Evolutionary conservation across 345 rosid species (phyloP).

Genomic region (Physaria fendleri): DNA sequence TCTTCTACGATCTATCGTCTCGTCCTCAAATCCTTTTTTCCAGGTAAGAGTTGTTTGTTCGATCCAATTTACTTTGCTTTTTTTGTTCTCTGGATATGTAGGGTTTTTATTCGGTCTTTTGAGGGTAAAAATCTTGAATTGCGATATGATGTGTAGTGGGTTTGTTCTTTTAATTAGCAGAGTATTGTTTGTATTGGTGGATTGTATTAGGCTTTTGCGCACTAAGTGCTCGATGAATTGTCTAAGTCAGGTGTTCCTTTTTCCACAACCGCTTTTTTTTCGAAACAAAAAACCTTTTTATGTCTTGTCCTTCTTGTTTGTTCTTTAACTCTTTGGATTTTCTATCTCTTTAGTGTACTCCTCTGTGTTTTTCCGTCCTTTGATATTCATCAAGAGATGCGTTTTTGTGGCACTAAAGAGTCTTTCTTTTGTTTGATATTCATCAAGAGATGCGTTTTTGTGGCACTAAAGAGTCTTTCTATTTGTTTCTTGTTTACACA

Average conservation of each 20-base stretch:
- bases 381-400: constrained; percentile 19
- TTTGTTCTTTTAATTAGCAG: background rate
- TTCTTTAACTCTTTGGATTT: constrained; percentile 18
- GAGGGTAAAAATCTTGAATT: background rate
- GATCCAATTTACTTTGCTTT: background rate
- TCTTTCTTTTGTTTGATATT: constrained; percentile 5
- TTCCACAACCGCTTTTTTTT: background rate
- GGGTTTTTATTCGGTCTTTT: background rate
- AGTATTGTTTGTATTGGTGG: background rate
- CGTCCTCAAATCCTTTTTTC: background rate
- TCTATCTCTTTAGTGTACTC: background rate
- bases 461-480: background rate
- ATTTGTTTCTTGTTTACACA: constrained; percentile 9
- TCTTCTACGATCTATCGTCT: background rate
- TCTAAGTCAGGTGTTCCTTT: constrained; percentile 15
- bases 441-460: constrained; percentile 13
- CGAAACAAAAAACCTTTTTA: background rate
- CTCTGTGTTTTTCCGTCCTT: constrained; percentile 15
- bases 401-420: constrained; percentile 2
- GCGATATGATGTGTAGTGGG: constrained; percentile 2
- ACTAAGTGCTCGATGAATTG: constrained; percentile 31
- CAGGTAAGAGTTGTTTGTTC: constrained; percentile 5
- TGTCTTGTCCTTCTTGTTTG: constrained; percentile 30
- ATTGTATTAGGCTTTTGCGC: constrained; percentile 25
- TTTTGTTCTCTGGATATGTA: background rate